These are phyloP conservation scores for Conticribra weissflogii DNA, from an alignment of 108 stramenopile genomes.

Conservation along the genomic window DNA sequence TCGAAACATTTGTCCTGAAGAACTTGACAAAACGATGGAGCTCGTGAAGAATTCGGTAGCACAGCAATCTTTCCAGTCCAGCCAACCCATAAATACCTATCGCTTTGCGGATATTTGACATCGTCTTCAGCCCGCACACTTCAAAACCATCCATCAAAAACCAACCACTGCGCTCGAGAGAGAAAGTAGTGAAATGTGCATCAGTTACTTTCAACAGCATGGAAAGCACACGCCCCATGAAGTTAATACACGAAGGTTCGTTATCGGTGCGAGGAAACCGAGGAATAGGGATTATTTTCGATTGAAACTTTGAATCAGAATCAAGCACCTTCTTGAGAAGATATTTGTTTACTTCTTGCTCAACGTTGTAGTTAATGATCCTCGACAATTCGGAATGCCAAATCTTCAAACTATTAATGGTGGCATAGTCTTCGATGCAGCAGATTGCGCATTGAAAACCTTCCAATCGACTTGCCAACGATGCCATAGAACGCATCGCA, in stretches of 20 bases:
- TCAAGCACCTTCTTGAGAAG: slow-evolving; percentile 59
- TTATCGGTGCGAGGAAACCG: slow-evolving; percentile 40
- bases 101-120: slow-evolving; percentile 36
- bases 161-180: slow-evolving; percentile 53
- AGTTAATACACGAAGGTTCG: slow-evolving; percentile 49
- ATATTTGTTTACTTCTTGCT: slow-evolving; percentile 67
- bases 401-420: slow-evolving; percentile 58
- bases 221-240: slow-evolving; percentile 57
- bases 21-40: slow-evolving; percentile 54
- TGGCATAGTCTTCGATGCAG: slow-evolving; percentile 70
- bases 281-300: slow-evolving; percentile 54
- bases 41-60: slow-evolving; percentile 53
- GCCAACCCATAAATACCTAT: slow-evolving; percentile 60
- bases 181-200: slow-evolving; percentile 51
- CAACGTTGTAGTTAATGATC: slow-evolving; percentile 57
- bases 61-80: slow-evolving; percentile 62
- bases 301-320: slow-evolving; percentile 52
- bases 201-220: slow-evolving; percentile 58
- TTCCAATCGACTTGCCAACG: slow-evolving; percentile 43
- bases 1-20: slow-evolving; percentile 38
- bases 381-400: slow-evolving; percentile 67
- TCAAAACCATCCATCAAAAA: slow-evolving; percentile 44
- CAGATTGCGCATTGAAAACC: slow-evolving; percentile 51
- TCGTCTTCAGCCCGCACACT: slow-evolving; percentile 46
- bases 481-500: slow-evolving; percentile 40